phyloP scores from a whole-genome alignment of 345 rosid genomes.

The Salix koriyanagi region DNA sequence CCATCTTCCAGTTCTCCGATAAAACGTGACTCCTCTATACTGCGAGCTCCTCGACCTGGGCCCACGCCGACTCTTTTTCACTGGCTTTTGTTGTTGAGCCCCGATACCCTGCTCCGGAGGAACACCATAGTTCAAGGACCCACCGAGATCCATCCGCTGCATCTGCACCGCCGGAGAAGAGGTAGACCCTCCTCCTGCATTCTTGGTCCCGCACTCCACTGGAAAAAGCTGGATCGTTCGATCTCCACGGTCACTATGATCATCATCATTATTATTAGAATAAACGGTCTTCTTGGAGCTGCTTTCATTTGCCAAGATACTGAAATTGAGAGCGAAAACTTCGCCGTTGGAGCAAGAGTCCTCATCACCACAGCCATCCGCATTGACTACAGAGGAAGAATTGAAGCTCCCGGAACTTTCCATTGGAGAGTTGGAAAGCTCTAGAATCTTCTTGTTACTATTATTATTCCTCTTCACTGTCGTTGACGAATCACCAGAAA shows the following conservation, averaged over 20 bases:
- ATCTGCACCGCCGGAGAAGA: conserved; percentile 7
- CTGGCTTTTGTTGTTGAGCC: conserved; percentile 23
- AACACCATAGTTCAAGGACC: conserved; percentile 12
- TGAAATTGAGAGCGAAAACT: conserved; percentile 25
- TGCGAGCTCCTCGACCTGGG: conserved; percentile 96
- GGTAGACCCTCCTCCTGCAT: neutral
- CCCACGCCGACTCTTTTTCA: conserved; percentile 79
- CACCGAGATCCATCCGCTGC: conserved; percentile 37
- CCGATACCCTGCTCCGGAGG: conserved; percentile 20
- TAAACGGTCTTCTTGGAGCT: neutral
- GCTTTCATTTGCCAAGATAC: conserved; percentile 18
- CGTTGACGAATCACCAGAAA: conserved; percentile 4
- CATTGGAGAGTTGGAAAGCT: conserved; percentile 15
- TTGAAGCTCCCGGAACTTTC: conserved; percentile 38
- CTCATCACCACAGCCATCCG: conserved; percentile 25
- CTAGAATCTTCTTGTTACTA: conserved; percentile 5
- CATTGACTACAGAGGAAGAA: conserved; percentile 35
- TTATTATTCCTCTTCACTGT: neutral
- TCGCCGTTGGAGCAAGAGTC: conserved; percentile 32
- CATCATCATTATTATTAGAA: neutral
- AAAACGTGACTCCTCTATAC: conserved; percentile 95
- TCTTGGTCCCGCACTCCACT: conserved; percentile 6
- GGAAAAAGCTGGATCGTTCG: conserved; percentile 49
- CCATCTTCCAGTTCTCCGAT: conserved; percentile 97
- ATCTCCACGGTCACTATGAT: neutral